Percentiles rank a stretch among this genome's conserved stretches.
Evolutionary conservation across 768 basidiomycete species (phyloP).

Genomic region (Scleroderma citrinum): DNA sequence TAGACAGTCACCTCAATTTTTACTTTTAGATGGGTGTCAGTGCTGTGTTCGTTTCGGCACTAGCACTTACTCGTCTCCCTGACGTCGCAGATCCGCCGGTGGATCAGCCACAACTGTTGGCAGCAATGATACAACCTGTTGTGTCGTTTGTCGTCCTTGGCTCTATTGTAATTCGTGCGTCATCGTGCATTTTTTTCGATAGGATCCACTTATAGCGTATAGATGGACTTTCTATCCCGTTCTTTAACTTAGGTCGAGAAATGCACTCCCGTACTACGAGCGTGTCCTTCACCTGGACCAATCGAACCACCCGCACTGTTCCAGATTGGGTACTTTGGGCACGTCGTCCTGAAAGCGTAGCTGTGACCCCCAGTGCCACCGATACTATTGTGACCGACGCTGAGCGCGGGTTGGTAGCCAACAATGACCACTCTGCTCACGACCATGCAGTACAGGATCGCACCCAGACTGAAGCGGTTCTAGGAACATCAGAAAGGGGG

Average conservation of each 20-base stretch:
- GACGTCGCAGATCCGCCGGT: constrained; percentile 52
- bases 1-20: constrained; percentile 32
- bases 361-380: background rate
- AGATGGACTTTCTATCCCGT: constrained; percentile 70
- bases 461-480: too few relatives aligned
- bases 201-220: constrained; percentile 48
- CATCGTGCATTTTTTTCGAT: constrained; percentile 41
- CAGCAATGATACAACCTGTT: constrained; percentile 69
- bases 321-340: constrained; percentile 41
- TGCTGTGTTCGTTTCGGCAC: constrained; percentile 79
- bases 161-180: constrained; percentile 78
- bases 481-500: too few relatives aligned
- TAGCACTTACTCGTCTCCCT: constrained; percentile 62
- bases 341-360: constrained; percentile 13
- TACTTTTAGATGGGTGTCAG: constrained; percentile 77
- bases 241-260: constrained; percentile 49
- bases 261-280: constrained; percentile 39
- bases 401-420: background rate
- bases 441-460: background rate
- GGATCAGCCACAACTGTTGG: constrained; percentile 68
- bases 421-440: background rate
- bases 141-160: constrained; percentile 83
- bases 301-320: constrained; percentile 14
- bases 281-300: constrained; percentile 35
- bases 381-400: background rate